Conservation (phyloP, 2,329 filamentous ascomycete species). For the Ilyonectria robusta region DNA sequence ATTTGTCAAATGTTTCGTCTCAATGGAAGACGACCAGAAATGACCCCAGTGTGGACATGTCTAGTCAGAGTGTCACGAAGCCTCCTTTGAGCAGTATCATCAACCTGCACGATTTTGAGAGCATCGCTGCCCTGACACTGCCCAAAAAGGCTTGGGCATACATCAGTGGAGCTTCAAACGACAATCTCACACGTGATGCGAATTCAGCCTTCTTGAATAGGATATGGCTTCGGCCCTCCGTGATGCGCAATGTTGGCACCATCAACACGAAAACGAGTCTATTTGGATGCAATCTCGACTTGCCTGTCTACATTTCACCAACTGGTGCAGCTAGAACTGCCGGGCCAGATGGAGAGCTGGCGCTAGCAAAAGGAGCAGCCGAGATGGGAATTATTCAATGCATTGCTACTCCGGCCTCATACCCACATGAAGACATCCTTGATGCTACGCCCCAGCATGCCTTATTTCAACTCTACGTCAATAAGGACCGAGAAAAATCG, state of each 20-base stretch:
- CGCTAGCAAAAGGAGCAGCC: slow-evolving; percentile 22
- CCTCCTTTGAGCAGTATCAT: slow-evolving; percentile 39
- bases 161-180: slow-evolving; percentile 43
- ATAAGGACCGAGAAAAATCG: slow-evolving; percentile 31
- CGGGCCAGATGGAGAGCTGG: slow-evolving; percentile 54
- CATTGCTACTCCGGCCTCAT: slow-evolving; percentile 28
- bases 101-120: slow-evolving; percentile 47
- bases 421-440: slow-evolving; percentile 27
- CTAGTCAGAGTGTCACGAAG: neutral
- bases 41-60: neutral
- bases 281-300: slow-evolving; percentile 35
- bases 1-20: neutral
- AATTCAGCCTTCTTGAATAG: slow-evolving; percentile 37
- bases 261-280: slow-evolving; percentile 35
- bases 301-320: slow-evolving; percentile 50
- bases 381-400: slow-evolving; percentile 19
- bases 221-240: slow-evolving; percentile 45
- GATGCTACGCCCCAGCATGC: slow-evolving; percentile 4
- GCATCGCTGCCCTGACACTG: slow-evolving; percentile 30
- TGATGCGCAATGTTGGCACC: slow-evolving; percentile 37
- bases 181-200: slow-evolving; percentile 41
- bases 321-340: slow-evolving; percentile 62
- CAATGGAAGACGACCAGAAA: neutral
- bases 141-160: slow-evolving; percentile 45
- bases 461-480: slow-evolving; percentile 33